phyloP scores from a whole-genome alignment of 495 filamentous ascomycete species.

The Aspergillus hancockii region DNA sequence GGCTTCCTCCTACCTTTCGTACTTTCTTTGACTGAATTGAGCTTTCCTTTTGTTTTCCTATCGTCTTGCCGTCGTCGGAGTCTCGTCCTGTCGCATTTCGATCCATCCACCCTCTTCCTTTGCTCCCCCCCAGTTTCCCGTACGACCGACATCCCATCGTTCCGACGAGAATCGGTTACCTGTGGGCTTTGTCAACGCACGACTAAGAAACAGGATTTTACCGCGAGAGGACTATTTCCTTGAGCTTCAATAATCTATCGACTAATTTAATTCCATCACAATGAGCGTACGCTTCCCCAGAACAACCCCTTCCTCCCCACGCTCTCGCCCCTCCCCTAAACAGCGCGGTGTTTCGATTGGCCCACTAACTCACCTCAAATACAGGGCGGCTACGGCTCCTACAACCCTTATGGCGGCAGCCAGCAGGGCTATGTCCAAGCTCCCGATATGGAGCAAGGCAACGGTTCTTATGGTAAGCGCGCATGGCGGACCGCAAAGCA shows the following conservation, averaged over 20 bases:
- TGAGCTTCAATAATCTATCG: not conserved
- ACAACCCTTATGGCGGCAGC: slow-evolving; percentile 57
- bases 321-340: slow-evolving; percentile 8
- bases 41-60: not conserved
- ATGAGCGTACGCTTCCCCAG: slow-evolving; percentile 38
- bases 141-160: slow-evolving; percentile 15
- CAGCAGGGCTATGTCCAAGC: slow-evolving; percentile 47
- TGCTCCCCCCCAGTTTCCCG: slow-evolving; percentile 4
- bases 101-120: not conserved
- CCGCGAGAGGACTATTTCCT: not conserved
- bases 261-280: slow-evolving; percentile 15
- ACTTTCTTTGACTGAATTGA: slow-evolving; percentile 3
- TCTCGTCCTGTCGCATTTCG: slow-evolving; percentile 1
- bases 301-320: not conserved
- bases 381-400: slow-evolving; percentile 58
- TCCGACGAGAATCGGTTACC: not conserved
- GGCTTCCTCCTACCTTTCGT: not conserved
- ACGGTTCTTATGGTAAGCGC: slow-evolving; percentile 43
- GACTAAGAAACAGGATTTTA: not conserved
- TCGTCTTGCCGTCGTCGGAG: slow-evolving; percentile 3
- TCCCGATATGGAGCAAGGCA: slow-evolving; percentile 40
- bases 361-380: slow-evolving; percentile 8
- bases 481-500: not conserved
- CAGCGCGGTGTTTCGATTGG: not conserved
- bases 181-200: not conserved